Evolutionary conservation across 2,329 filamentous ascomycete genomes (phyloP), one percentile per base, ranked within the genome.

Genomic region (Zelopaecilomyces penicillatus): DNA sequence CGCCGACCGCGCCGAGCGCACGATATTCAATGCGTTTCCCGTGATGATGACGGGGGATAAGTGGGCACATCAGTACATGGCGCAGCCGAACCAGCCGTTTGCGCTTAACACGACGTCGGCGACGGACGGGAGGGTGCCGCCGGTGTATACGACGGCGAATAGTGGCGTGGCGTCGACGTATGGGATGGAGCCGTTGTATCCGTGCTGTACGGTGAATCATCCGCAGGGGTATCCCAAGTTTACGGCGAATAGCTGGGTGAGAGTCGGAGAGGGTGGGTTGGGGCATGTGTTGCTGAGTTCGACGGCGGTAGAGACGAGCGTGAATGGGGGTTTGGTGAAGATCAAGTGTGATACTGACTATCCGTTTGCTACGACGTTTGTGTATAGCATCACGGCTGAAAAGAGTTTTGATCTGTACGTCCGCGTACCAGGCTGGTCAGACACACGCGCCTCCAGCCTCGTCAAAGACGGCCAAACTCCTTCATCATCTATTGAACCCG

Each of bases 121-220:
- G 9, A 12, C 33, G 28, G 42, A 56, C n/a, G 52, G 54, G 12
- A 39, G 39, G 5, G 50, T 53, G 10, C 57, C 58, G 3, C 53
- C 47, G 4, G 42, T 61, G 4, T 78, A 75, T 55, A 76, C 61
- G 44, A 75, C 75, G 43, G 68, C 71, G 27, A 67, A 70, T 40
- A 58, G 55, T 5, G 63, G 58, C 5, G 48, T 58, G 6, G 41
- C 56, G 67, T 60, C 51, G 66, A 75, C 52, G 58, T 71, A 46
- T 52, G 74, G 73, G 1, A 59, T 77, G 10, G 73, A 76, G 45
- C 71, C 71, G 2, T 66, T 74, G 31, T 76, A 63, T 38, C 70
- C 71, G 2, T 80, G 75, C 57, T 80, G 76, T 51, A 76, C 75
- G 1, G 76, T 80, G 47, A 80, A 80, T 46, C 73, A 78, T 50